Evolutionary conservation across 179 eudicot genomes (phyloP).

Genomic region (Carnegiea gigantea): DNA sequence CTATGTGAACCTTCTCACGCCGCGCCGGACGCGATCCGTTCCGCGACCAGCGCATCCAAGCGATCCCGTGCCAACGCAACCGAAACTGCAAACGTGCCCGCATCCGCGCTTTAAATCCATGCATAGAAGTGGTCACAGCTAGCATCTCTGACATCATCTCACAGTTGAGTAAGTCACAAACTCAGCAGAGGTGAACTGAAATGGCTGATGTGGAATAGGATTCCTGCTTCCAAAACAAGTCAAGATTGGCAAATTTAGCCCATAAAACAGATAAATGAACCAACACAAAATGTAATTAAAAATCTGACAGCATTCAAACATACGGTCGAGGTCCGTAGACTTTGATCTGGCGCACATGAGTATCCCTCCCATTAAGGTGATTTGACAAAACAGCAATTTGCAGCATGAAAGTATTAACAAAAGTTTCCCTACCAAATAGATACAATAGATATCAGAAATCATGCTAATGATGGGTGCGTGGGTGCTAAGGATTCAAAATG

Average conservation of each 20-base stretch:
- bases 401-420: slow-evolving; percentile 91
- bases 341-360: slow-evolving; percentile 96
- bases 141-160: slow-evolving; percentile 45
- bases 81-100: no score
- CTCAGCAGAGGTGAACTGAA: slow-evolving; percentile 84
- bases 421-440: slow-evolving; percentile 66
- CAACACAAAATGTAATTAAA: not conserved
- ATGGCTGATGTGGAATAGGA: slow-evolving; percentile 83
- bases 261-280: not conserved
- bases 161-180: slow-evolving; percentile 70
- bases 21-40: no score
- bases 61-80: no score
- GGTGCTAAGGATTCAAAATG: no score
- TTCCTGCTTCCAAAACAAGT: slow-evolving; percentile 51
- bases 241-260: slow-evolving; percentile 16
- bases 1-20: no score
- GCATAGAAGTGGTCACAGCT: not conserved
- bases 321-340: slow-evolving; percentile 94
- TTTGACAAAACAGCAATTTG: slow-evolving; percentile 83
- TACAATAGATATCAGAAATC: not conserved
- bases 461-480: not conserved
- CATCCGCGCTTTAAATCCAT: no score
- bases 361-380: slow-evolving; percentile 86
- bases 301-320: slow-evolving; percentile 28
- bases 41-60: no score